phyloP scores from a whole-genome alignment of 345 rosid genomes.

The Salix purpurea region DNA sequence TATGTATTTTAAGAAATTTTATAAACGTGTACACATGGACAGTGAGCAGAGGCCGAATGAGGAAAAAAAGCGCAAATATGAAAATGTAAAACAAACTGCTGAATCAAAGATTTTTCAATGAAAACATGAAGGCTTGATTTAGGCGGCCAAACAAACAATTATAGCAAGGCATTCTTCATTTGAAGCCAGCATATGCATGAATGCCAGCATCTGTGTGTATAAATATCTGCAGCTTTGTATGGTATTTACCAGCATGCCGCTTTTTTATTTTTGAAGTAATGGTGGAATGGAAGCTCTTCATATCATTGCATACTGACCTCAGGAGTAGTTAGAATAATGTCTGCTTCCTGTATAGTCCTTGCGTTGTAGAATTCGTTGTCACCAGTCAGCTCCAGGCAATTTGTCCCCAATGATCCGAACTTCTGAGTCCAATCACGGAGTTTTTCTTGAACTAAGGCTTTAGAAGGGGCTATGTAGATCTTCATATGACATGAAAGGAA shows the following conservation, averaged over 20 bases:
- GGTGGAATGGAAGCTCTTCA: background rate
- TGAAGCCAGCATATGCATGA: background rate
- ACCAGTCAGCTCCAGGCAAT: conserved; percentile 86
- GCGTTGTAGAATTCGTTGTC: conserved; percentile 75
- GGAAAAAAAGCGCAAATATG: background rate
- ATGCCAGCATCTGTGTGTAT: background rate
- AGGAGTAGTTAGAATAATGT: conserved; percentile 89
- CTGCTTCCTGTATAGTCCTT: conserved; percentile 79
- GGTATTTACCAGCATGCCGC: background rate
- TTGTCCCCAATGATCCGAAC: conserved; percentile 76
- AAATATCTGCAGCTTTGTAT: background rate
- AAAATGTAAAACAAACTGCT: background rate
- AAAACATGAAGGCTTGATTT: background rate
- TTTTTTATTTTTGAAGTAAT: background rate
- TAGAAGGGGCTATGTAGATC: conserved; percentile 93
- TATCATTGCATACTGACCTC: conserved; percentile 49
- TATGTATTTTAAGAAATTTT: too few species aligned
- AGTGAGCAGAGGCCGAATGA: background rate
- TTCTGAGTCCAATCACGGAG: conserved; percentile 85
- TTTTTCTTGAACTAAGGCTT: conserved; percentile 96
- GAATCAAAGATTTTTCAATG: background rate
- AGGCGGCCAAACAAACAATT: background rate
- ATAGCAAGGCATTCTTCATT: background rate
- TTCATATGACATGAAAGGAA: conserved; percentile 31
- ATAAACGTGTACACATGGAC: too few species aligned